Evolutionary conservation across 257 asterid genomes (phyloP).

Genomic region (Anisodus acutangulus): DNA sequence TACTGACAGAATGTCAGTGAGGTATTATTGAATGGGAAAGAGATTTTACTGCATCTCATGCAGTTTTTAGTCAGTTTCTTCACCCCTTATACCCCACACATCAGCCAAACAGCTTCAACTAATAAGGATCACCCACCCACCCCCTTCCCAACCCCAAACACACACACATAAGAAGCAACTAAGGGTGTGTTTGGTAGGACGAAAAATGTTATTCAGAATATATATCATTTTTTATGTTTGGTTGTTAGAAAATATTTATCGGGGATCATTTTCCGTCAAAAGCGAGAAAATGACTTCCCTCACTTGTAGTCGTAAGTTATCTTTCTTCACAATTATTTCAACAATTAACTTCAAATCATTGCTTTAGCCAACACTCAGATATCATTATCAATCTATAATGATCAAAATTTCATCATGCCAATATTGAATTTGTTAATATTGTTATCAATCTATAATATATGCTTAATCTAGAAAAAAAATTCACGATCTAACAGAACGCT

Average conservation of each 20-base stretch:
- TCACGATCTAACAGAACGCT: no score
- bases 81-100: constrained; percentile 16
- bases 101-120: background rate
- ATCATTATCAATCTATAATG: background rate
- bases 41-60: constrained; percentile 45
- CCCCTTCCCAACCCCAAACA: background rate
- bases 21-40: constrained; percentile 53
- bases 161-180: no score
- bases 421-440: background rate
- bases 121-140: background rate
- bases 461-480: no score
- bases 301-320: background rate
- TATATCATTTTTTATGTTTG: background rate
- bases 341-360: background rate
- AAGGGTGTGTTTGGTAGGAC: background rate
- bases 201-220: background rate
- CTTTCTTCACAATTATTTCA: background rate
- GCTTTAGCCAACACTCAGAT: background rate
- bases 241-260: background rate
- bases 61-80: constrained; percentile 40
- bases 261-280: background rate
- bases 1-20: constrained; percentile 53
- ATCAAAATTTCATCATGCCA: background rate
- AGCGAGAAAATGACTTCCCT: background rate
- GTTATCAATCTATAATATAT: background rate